Evolutionary conservation across 179 eudicot genomes (phyloP).

Genomic region (Beta lomatogona): DNA sequence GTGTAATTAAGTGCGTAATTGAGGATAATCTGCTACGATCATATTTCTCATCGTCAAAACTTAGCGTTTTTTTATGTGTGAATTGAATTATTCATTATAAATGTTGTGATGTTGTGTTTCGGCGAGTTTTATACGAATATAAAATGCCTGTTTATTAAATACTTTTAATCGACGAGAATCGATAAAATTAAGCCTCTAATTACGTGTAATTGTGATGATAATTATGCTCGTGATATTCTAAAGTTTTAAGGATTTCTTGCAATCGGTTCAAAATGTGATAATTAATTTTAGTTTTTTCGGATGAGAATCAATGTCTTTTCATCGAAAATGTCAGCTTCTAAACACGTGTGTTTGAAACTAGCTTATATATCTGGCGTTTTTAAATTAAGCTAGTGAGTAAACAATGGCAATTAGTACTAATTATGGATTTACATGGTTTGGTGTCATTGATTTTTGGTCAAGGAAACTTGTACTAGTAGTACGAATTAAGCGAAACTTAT

Average conservation of each 20-base stretch:
- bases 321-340: not conserved
- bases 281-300: not conserved
- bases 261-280: too few relatives aligned
- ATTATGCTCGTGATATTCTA: not conserved
- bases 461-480: not conserved
- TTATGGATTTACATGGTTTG: conserved; percentile 14
- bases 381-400: too few relatives aligned
- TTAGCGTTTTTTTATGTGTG: not conserved
- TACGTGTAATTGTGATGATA: not conserved
- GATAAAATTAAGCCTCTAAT: not conserved
- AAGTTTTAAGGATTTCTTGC: not conserved
- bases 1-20: not conserved
- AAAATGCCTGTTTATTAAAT: too few relatives aligned
- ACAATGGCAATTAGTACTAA: not conserved
- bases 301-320: conserved; percentile 3
- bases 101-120: not conserved
- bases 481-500: not conserved
- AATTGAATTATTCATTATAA: not conserved
- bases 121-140: too few relatives aligned
- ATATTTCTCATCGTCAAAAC: not conserved
- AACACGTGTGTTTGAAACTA: not conserved
- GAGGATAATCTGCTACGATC: not conserved
- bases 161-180: too few relatives aligned
- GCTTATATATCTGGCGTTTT: not conserved
- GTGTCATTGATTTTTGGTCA: not conserved